These are phyloP conservation scores for Aspergillus phoenicis DNA, from an alignment of 2,329 filamentous ascomycete genomes.

Conservation along the genomic window DNA sequence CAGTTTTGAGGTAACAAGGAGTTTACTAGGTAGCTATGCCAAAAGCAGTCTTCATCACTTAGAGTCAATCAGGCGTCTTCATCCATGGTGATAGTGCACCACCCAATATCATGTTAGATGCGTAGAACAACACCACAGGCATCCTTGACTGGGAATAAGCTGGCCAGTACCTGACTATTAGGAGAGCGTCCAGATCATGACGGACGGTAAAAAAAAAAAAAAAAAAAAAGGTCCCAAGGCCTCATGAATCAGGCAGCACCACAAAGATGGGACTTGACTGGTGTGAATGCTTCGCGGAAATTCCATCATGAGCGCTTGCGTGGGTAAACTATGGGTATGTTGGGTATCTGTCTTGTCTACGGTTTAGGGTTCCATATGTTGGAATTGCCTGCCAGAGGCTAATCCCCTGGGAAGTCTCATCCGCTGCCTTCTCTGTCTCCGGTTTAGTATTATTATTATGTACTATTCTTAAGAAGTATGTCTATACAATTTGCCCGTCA, in stretches of 20 bases:
- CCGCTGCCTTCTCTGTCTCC: no score
- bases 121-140: constrained; percentile 27
- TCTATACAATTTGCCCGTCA: no score
- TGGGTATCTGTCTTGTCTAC: not conserved
- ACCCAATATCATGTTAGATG: constrained; percentile 37
- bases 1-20: no score
- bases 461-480: no score
- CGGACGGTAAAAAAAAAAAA: no score
- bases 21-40: no score
- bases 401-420: no score
- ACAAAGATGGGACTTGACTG: constrained; percentile 30
- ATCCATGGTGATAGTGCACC: constrained; percentile 39
- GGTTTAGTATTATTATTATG: no score
- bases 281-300: constrained; percentile 28
- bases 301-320: constrained; percentile 40
- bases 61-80: constrained; percentile 23
- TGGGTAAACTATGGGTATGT: not conserved
- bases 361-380: not conserved
- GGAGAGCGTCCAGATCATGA: constrained; percentile 43
- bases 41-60: no score
- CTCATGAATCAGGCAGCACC: constrained; percentile 35
- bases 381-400: not conserved
- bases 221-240: constrained; percentile 22
- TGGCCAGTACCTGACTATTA: constrained; percentile 46
- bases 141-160: constrained; percentile 48